Evolutionary conservation across 1,139 yeast genomes (phyloP), one percentile per base, ranked within the genome.

Genomic region (Pichia sp.): DNA sequence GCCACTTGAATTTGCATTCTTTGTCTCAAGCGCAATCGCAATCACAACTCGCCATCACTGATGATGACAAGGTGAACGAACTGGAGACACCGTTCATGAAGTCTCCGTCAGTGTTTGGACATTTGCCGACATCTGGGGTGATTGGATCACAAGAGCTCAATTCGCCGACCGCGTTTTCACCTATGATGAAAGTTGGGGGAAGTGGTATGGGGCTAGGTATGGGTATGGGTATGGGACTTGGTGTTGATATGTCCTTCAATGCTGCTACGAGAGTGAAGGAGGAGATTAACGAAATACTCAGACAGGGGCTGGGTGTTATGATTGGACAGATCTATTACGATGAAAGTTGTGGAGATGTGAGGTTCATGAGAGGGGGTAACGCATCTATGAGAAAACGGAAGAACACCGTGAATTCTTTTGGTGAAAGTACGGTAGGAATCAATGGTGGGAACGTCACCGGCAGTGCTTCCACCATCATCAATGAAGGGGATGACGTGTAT

Each of bases 271-370:
- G 45, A 14, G 42, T 54, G 5, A 23, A 45, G 16, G 53, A 47
- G 11, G 61, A 55, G 26, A 30, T 55, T 3, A 43, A 45, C 17
- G 51, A 47, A 6, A 45, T 56, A 17, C 34, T 58, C 13, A 53
- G 51, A 32, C 29, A 36, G 15, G 53, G 58, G 3, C 50, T 55
- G 53, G 37, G 38, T 12, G 41, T 44, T 0, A 44, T 50, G 40
- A 36, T 52, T 15, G 41, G 42, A 3, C 53, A 52, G 18, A 22
- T 52, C 11, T 50, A 48, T 34, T 41, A 47, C 25, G 57, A 53
- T 32, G 54, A 51, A 3, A 12, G 27, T 5, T 41, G 40, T 1
- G 46, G 48, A 24, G 42, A 41, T 16, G 36, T 54, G 2, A 45
- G 34, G 20, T 36, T 54, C 20, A 42, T 38, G 4, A 34, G 37